Percentiles rank a stretch among this genome's conserved stretches.
Conservation (phyloP, 2,329 filamentous ascomycete species). For the Plectosphaerella sp. region DNA sequence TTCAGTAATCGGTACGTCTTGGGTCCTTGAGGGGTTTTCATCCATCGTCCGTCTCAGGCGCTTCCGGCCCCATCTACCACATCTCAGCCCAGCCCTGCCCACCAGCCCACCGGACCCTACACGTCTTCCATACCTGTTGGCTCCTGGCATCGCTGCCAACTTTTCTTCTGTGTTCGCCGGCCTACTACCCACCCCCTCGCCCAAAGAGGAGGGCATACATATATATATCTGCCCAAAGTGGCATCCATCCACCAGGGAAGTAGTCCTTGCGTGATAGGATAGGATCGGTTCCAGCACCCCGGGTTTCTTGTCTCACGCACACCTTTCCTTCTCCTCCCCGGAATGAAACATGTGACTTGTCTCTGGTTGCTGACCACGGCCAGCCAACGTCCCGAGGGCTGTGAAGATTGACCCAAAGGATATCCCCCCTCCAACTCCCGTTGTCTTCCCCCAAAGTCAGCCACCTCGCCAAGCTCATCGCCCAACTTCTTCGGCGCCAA, state of each 20-base stretch:
- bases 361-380: conserved; percentile 9
- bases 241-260: no score
- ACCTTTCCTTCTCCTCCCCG: not conserved
- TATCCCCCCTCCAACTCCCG: conserved; percentile 51
- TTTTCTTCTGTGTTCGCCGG: no score
- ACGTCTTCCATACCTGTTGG: no score
- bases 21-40: not conserved
- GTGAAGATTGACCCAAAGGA: conserved; percentile 39
- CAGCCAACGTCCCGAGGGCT: conserved; percentile 16
- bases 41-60: no score
- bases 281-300: not conserved
- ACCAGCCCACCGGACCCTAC: no score
- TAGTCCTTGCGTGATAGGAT: no score
- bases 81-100: no score
- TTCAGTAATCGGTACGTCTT: conserved; percentile 30
- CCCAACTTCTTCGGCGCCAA: conserved; percentile 11
- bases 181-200: no score
- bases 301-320: not conserved
- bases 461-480: conserved; percentile 17
- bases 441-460: conserved; percentile 43
- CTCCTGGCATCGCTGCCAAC: no score
- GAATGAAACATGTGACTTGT: not conserved
- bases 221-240: no score
- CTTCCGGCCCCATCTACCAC: no score
- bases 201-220: no score